A percentile compares a stretch with the other conserved stretches of the same genome.
These are phyloP conservation scores for Carpinus fangiana DNA, from an alignment of 306 rosid species.

Conservation along the genomic window DNA sequence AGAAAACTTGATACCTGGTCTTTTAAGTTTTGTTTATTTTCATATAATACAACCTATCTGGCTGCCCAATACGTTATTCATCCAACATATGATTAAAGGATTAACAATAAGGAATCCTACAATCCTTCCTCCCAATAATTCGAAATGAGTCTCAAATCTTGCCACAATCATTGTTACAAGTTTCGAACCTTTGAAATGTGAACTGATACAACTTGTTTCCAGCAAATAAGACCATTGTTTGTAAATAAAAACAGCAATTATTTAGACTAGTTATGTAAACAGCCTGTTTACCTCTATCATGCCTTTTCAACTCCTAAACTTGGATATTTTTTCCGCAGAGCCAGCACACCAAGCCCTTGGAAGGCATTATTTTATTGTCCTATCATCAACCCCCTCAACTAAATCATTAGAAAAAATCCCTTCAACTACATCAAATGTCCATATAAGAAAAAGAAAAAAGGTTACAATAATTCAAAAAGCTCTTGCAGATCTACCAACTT, in stretches of 20 bases:
- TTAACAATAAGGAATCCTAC: background rate
- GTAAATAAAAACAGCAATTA: too few relatives aligned
- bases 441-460: background rate
- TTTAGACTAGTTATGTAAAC: too few relatives aligned
- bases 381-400: background rate
- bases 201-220: constrained; percentile 9
- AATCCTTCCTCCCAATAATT: background rate
- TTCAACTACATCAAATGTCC: background rate
- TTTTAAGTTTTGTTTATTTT: too few relatives aligned
- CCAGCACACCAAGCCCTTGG: constrained; percentile 12
- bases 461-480: background rate
- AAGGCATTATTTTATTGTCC: constrained; percentile 11
- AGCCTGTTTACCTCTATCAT: background rate
- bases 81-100: background rate
- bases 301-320: background rate
- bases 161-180: constrained; percentile 20
- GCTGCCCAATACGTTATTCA: background rate
- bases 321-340: background rate
- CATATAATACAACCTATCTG: too few relatives aligned
- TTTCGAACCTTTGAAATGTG: background rate
- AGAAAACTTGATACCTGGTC: too few relatives aligned
- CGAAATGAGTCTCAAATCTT: constrained; percentile 22
- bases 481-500: constrained; percentile 29
- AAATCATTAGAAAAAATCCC: background rate
- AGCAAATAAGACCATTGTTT: background rate